Evolutionary conservation across 805 yeast species (phyloP).

Genomic region (Cyberlindnera misumaiensis): DNA sequence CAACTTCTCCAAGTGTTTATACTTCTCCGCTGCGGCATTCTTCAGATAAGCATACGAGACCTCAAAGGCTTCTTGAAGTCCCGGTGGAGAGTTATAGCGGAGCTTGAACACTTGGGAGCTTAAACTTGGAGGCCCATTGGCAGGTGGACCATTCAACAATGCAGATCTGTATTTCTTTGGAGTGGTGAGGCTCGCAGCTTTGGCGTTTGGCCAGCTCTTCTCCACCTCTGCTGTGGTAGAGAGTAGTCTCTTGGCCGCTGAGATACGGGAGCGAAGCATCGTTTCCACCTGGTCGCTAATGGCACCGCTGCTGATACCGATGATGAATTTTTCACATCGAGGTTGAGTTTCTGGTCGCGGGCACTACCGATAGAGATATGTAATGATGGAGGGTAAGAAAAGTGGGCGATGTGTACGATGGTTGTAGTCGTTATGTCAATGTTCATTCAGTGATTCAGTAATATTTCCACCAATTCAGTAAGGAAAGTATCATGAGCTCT

Average conservation of each 20-base stretch:
- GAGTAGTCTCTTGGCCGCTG: constrained; percentile 6
- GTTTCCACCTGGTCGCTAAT: too few relatives aligned
- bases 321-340: too few relatives aligned
- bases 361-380: too few relatives aligned
- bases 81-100: constrained; percentile 61
- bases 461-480: too few relatives aligned
- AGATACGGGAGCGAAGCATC: too few relatives aligned
- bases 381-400: too few relatives aligned
- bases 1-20: constrained; percentile 32
- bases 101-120: constrained; percentile 34
- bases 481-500: constrained; percentile 16
- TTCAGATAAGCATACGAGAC: constrained; percentile 56
- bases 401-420: too few relatives aligned
- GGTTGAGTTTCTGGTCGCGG: too few relatives aligned
- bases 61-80: constrained; percentile 66
- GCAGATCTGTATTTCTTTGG: constrained; percentile 19
- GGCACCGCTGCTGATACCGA: too few relatives aligned
- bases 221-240: constrained; percentile 5
- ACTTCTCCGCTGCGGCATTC: constrained; percentile 38
- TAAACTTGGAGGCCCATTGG: constrained; percentile 48
- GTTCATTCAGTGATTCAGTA: background rate
- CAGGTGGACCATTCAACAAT: constrained; percentile 28
- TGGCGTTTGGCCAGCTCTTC: constrained; percentile 9
- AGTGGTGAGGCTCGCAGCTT: constrained; percentile 19
- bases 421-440: too few relatives aligned